These are phyloP conservation scores for Rhizodiscina lignyota DNA, from an alignment of 495 filamentous ascomycete species.

Conservation along the genomic window DNA sequence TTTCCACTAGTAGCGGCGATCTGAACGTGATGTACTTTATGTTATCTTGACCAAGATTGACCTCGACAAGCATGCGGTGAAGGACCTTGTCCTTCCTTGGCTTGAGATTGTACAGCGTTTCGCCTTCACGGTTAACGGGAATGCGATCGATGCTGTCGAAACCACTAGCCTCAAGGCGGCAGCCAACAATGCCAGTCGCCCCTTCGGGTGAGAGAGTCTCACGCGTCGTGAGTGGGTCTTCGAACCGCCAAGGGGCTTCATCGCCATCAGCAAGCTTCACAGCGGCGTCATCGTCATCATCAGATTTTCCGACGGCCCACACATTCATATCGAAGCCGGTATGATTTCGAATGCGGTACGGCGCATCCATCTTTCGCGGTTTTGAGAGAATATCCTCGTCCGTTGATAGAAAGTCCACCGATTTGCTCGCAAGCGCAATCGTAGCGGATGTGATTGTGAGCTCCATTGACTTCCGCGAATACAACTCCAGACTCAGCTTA, in stretches of 20 bases:
- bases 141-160: slow-evolving; percentile 84
- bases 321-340: slow-evolving; percentile 82
- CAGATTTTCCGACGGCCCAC: slow-evolving; percentile 46
- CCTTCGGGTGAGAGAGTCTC: slow-evolving; percentile 79
- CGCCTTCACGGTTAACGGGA: slow-evolving; percentile 82
- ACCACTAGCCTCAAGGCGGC: slow-evolving; percentile 79
- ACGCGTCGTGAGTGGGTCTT: slow-evolving; percentile 84
- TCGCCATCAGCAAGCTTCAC: slow-evolving; percentile 80
- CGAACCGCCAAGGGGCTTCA: slow-evolving; percentile 88
- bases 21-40: slow-evolving; percentile 96
- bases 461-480: slow-evolving; percentile 78
- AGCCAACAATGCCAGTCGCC: slow-evolving; percentile 55
- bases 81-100: slow-evolving; percentile 69
- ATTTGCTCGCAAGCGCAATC: slow-evolving; percentile 84
- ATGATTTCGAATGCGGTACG: slow-evolving; percentile 86
- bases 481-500: slow-evolving; percentile 63
- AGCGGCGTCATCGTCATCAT: slow-evolving; percentile 43
- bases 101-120: slow-evolving; percentile 69
- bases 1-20: slow-evolving; percentile 91
- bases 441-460: slow-evolving; percentile 85
- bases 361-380: slow-evolving; percentile 77
- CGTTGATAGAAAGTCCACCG: slow-evolving; percentile 72
- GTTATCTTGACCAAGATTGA: slow-evolving; percentile 78
- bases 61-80: slow-evolving; percentile 82
- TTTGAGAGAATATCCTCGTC: slow-evolving; percentile 91